These are phyloP conservation scores for Jamesozyma hellenica DNA, from an alignment of 805 yeast genomes.

Conservation along the genomic window DNA sequence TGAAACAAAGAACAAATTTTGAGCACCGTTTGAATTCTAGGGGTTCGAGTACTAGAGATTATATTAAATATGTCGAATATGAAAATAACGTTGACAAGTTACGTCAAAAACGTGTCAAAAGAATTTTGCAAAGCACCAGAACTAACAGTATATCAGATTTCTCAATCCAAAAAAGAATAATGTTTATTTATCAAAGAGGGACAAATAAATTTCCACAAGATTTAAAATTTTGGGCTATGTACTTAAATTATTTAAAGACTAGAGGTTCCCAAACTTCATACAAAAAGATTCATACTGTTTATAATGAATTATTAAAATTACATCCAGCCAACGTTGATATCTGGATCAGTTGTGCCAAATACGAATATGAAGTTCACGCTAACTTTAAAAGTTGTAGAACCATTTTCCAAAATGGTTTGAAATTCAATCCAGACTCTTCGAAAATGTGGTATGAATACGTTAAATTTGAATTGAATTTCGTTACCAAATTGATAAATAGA, in stretches of 20 bases:
- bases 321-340: conserved; percentile 88
- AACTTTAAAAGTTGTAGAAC: conserved; percentile 83
- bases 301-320: conserved; percentile 65
- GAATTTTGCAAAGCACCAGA: conserved; percentile 48
- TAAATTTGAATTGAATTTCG: conserved; percentile 77
- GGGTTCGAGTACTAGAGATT: conserved; percentile 71
- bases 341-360: conserved; percentile 92
- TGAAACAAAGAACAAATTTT: conserved; percentile 90
- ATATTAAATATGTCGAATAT: conserved; percentile 64
- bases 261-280: conserved; percentile 46
- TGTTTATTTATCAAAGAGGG: conserved; percentile 77
- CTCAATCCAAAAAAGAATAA: conserved; percentile 73
- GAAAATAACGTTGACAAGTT: conserved; percentile 72
- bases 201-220: conserved; percentile 71
- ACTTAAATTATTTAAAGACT: conserved; percentile 56
- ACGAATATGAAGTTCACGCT: conserved; percentile 82
- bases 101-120: conserved; percentile 55
- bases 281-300: conserved; percentile 63
- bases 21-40: conserved; percentile 84
- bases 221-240: conserved; percentile 65
- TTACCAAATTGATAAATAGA: conserved; percentile 74
- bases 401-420: conserved; percentile 71
- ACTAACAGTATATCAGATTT: conserved; percentile 72
- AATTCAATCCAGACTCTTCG: conserved; percentile 67
- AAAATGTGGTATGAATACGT: conserved; percentile 79